Base-by-base conservation (phyloP, 257 asterid species). In the Gardenia jasminoides region DNA sequence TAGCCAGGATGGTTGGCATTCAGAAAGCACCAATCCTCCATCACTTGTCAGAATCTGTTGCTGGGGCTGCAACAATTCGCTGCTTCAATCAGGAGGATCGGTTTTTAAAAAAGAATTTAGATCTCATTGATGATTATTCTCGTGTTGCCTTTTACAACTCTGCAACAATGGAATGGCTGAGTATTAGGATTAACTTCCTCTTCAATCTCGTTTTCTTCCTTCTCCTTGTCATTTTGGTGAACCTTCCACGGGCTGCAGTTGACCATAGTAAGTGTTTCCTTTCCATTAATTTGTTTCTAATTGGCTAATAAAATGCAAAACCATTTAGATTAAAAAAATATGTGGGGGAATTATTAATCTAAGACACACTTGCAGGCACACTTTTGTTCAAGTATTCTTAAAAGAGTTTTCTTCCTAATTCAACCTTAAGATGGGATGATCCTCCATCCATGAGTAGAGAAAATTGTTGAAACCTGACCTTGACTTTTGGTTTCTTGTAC, bases 111-210 rank as follows among this genome's bases (percentile, higher is more conserved):
- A 90, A 65, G 80, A 92, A 75, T 64, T 66, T 85, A 26, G 77
- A 79, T 8, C 93, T 89, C 76, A 83, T 89, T 8, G 92, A 93
- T 81, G 86, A 88, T 44, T 93, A 93, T 81, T 92, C 98, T 72
- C 91, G 93, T 19, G 94, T 89, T 65, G 84, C 91, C 73, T 93
- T 93, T 71, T 82, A 88, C 83, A 93, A 92, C 81, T 85, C 90
- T 10, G 93, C 94, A 3, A 86, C 97, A 22, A 93, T 93, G 96
- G 98, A 93, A 75, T 93, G 98, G 98, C 92, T 93, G 24, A 90
- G 94, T 83, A 91, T 86, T 64, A 86, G 97, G 67, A 89, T 93
- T 56, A 93, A 93, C 90, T 90, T 92, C 78, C 93, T 93, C 50
- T 93, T 93, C 91, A 93, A 93, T 85, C 88, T 92, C 9, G 92